Base-by-base conservation (phyloP, 495 filamentous ascomycete genomes). In the Talaromyces wortmannii region DNA sequence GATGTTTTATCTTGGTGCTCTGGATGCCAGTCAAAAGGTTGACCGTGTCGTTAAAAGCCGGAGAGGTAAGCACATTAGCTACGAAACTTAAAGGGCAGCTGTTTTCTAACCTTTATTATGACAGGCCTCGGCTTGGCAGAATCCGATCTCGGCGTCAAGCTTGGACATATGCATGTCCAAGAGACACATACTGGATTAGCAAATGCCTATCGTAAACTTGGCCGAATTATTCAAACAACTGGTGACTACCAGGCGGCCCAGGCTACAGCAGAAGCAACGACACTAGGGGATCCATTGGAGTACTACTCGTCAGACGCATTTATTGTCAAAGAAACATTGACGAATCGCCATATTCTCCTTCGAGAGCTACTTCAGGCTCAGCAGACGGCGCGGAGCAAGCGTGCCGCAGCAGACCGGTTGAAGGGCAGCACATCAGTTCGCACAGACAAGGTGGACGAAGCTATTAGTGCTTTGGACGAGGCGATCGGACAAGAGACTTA, bases 261-360 rank as follows among this genome's bases (percentile, higher is more conserved):
- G 72, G 95, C 89, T 32, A 99, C 95, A 8, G 90, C 90, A 13
- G 95, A 99, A 70, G 95, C 95, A 6, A 95, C 92, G 2, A 97
- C 92, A 0, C 79, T 99, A 46, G 90, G 89, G 47, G 95, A 97
- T 62, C 91, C 95, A 6, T 82, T 99, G 51, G 87, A 88, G 57
- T 97, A 99, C 66, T 92, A 99, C 71, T 96, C 91, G 29, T 85
- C 86, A 12, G 94, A 99, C 65, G 90, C 95, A 23, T 94, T 97
- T 66, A 95, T 97, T 64, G 95, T 99, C 59, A 99, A 99, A 71
- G 95, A 99, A 65, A 97, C 92, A 18, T 81, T 99, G 59, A 99
- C 95, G 16, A 99, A 99, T 73, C 87, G 95, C 4, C 95, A 99
- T 69, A 96, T 99, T 63, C 80, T 99, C n/a, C 87, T 97, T 32